Evolutionary conservation across 2,329 filamentous ascomycete species (phyloP), one percentile per base, ranked within the genome.

Genomic region (Aspergillus sp.): DNA sequence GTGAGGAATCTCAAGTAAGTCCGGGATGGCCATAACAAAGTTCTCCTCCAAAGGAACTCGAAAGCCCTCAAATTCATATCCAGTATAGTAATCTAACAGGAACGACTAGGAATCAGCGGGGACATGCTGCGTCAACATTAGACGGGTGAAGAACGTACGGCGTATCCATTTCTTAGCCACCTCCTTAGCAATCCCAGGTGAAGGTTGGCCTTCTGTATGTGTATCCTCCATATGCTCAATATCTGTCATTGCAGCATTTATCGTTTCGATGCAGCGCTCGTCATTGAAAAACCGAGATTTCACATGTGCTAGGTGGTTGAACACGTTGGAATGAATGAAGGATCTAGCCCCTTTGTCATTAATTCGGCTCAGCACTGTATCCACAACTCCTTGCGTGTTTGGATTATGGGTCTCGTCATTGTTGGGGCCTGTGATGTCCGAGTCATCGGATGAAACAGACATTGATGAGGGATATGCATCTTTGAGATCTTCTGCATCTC

Each of bases 21-120:
- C 53, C 4, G 53, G 52, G 17, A 56, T 49, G 3, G 52, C 49
- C 10, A 47, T 20, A 4, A 56, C 5, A 13, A 56, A 56, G 12
- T 30, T 20, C 12, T 47, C 47, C 3, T 53, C 50, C 2, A 56
- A 38, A 1, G 52, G 52, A 20, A 51, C 41, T 13, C 49, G 50
- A 35, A 56, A 56, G 1, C 52, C 53, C 32, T 56, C 52, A 22
- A 53, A 56, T 32, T 56, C 44, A 13, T 52, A 51, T n/a, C 10
- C 25, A 30, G 7, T 12, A 30, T 30, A 30, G 25, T 30, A 30
- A 10, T 30, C 25, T 12, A 7, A 12, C 9, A 9, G 25, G 10
- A 4, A 30, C 25, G 4, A 4, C 12, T 30, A 12, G 20, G 1
- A 12, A 30, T 30, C 9, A 30, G 25, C 10, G 9, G 25, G 10